Evolutionary conservation across 108 stramenopile species (phyloP), one percentile per base, ranked within the genome.

Genomic region (Nitzschia sp.): DNA sequence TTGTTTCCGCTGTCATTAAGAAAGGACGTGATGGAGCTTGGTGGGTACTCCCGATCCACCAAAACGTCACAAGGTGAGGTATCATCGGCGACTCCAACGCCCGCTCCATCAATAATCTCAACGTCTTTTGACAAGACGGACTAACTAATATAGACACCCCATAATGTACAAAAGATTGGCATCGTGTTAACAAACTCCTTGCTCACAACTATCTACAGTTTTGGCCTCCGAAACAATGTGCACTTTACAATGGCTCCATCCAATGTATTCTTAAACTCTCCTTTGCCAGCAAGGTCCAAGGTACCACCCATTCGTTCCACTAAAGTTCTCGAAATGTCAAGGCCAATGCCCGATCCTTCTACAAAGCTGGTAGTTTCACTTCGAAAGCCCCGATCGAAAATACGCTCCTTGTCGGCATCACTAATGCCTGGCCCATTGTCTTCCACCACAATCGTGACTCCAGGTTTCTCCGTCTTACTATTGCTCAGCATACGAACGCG

Each of bases 361-460:
- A 87, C 74, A 35, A 73, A 74, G 46, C 36, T 64, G 19, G 83
- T 82, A 24, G 34, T 42, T 11, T 65, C 54, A 30, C 86, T 72
- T 32, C 94, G 81, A 73, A 76, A 91, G 21, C 91, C 90, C 24
- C 94, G 77, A n/a, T 80, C 56, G 68, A 95, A 91, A 9, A 95
- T 80, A 0, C 38, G 11, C 5, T 68, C 64, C 24, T 38, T 66
- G n/a, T 68, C 62, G 36, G 47, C 48, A 11, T 89, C 85, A 9
- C 89, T 85, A 46, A 95, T 86, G 19, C 94, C 91, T 17, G 89
- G 91, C 11, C 94, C 94, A 65, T 95, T 92, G 74, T 95, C 91
- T 68, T 90, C 85, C 3, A 95, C 79, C 27, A 82, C 75, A 26
- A 95, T 75, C 19, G 86, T 90, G 4, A 84, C 85, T 8, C 94